A percentile compares a stretch with the other conserved stretches of the same genome.
Evolutionary conservation across 83 land plant genomes (phyloP).

Genomic region (Diphasiastrum complanatum): DNA sequence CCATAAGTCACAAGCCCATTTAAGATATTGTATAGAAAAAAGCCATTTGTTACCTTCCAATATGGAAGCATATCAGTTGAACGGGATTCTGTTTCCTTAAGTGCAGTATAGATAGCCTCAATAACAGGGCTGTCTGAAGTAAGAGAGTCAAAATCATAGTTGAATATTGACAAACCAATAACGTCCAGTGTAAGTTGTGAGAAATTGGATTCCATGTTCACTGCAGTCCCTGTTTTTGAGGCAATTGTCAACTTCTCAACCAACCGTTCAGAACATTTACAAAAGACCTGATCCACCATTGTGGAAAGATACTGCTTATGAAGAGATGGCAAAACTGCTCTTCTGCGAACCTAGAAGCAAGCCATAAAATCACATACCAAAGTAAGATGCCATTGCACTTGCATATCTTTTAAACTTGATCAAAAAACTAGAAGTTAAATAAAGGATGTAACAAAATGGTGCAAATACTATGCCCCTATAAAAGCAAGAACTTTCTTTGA

Average conservation of each 20-base stretch:
- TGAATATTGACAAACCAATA: conserved; percentile 89
- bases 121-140: conserved; percentile 88
- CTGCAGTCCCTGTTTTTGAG: conserved; percentile 40
- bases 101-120: conserved; percentile 92
- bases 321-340: conserved; percentile 95
- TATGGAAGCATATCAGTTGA: conserved; percentile 89
- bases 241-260: conserved; percentile 54
- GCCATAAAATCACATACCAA: conserved; percentile 2
- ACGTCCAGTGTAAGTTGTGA: conserved; percentile 92
- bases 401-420: no score
- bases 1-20: no score
- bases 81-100: conserved; percentile 86
- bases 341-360: conserved; percentile 63
- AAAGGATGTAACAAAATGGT: no score
- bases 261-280: conserved; percentile 70
- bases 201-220: conserved; percentile 88
- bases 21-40: no score
- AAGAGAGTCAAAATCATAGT: conserved; percentile 88
- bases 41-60: conserved; percentile 62
- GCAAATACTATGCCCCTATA: no score
- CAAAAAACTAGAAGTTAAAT: no score
- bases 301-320: conserved; percentile 75
- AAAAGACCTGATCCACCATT: conserved; percentile 88
- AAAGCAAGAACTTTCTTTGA: no score
- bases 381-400: no score